Base-by-base conservation (phyloP, 1,139 yeast genomes). In the Yamadazyma pseudoaaseri region DNA sequence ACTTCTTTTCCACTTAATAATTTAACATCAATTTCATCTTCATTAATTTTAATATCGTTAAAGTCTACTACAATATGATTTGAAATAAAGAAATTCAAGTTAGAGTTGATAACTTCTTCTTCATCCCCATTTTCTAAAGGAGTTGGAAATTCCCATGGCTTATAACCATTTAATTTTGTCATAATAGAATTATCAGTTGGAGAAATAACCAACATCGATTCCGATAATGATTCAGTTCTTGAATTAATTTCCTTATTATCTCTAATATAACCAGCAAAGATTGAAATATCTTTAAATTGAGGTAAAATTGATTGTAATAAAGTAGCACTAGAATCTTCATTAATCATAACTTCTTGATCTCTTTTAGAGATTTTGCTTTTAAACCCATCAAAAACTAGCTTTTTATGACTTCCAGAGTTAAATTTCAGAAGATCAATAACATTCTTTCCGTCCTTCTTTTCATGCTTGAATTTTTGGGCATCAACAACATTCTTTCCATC, bases 101-200 rank as follows among this genome's bases (percentile, higher is more conserved):
- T 82, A 4, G 59, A 46, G 10, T 57, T 52, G 5, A 74, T 65
- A 0, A 69, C 61, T 21, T 56, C 65, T 39, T 64, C 60, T 17
- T 68, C 72, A 28, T 57, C 52, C 11, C 52, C 64, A 10, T 46
- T 52, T 5, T 60, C 63, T 12, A 77, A 57, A 2, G 60, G 40
- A 7, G 49, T 54, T 1, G 90, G 89, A 52, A 79, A 81, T 48
- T 79, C 79, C 89, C 89, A 81, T 22, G 89, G 89, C 49, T 81
- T 81, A 40, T 56, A 30, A 38, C 52, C 55, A 58, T 51, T 22
- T 47, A 56, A 43, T 53, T 58, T 55, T 20, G 39, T 41, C 22
- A 50, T 58, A 17, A 82, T 60, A 3, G 85, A 85, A 14, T 56
- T 54, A 49, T 82, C 74, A 2, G 74, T 62, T 5, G 90, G 89